A percentile compares a stretch with the other conserved stretches of the same genome.
phyloP scores from a whole-genome alignment of 73 alveolate genomes.

The Paramecium caudatum region DNA sequence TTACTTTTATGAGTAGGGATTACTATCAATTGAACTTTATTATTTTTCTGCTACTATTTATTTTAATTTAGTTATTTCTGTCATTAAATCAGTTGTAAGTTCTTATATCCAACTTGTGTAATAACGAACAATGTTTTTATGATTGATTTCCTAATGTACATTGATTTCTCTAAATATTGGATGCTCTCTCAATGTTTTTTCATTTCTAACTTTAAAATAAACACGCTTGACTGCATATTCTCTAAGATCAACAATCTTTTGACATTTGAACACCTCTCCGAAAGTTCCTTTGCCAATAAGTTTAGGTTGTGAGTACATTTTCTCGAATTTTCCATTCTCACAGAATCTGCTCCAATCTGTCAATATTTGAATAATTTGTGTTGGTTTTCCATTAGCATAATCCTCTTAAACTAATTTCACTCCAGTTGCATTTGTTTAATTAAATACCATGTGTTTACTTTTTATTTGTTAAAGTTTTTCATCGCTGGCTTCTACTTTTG shows the following conservation, averaged over 20 bases:
- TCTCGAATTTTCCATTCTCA: constrained; percentile 59
- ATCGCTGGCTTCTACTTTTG: not conserved
- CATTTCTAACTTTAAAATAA: constrained; percentile 22
- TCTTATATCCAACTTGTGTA: constrained; percentile 57
- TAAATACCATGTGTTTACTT: not conserved
- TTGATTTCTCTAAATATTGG: constrained; percentile 49
- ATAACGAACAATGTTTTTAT: constrained; percentile 42
- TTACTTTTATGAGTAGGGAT: not conserved
- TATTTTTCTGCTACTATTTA: not conserved
- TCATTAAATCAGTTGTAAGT: not conserved
- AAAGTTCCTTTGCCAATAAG: constrained; percentile 19
- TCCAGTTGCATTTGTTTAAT: not conserved
- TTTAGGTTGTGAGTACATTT: not conserved
- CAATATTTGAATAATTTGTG: not conserved
- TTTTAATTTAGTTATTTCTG: not conserved
- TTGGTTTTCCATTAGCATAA: not conserved
- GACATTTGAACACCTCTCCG: constrained; percentile 30
- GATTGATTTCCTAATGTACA: constrained; percentile 51
- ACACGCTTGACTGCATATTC: constrained; percentile 42
- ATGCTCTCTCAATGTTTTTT: constrained; percentile 37
- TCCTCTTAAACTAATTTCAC: not conserved
- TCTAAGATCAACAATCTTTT: constrained; percentile 7
- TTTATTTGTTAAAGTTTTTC: not conserved
- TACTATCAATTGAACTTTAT: not conserved
- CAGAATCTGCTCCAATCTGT: constrained; percentile 54